Base-by-base conservation (phyloP, 805 yeast species). In the Barnettozyma vustinii region DNA sequence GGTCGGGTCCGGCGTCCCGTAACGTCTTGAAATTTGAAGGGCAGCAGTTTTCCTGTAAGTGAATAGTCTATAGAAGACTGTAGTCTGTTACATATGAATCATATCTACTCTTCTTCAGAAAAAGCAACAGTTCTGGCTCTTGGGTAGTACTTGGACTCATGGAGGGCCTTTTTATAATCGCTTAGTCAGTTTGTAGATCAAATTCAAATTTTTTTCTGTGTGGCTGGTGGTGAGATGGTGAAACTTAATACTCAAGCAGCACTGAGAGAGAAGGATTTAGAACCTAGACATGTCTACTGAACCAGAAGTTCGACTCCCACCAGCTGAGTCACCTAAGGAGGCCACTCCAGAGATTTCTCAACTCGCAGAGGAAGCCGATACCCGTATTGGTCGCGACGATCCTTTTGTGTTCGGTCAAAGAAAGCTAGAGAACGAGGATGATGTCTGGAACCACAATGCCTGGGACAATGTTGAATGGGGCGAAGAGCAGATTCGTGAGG, bases 381-480 rank as follows among this genome's bases (percentile, higher is more conserved):
- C 85, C 4, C 68, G 92, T 49, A 72, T 85, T 36, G 92, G 96
- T 2, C 84, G 92, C 52, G 97, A 91, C 57, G 73, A 80, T 33
- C 99, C 99, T 6, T 92, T 89, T 66, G 84, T 83, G 19, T 94
- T 94, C 68, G 99, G 99, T 10, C 95, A 89, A 64, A 73, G 99
- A 48, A 80, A 69, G 54, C 71, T 94, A 50, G 77, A 76, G 2
- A 79, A 82, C 42, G 85, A 82, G 15, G 81, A 84, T 5, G 90
- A 89, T 26, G 96, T 94, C 1, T 94, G 96, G 83, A 77, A 79
- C 51, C 96, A 86, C 63, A 94, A 94, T 64, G 99, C 99, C 0
- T 74, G 81, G 86, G 99, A 94, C 65, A 96, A 94, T 64, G 97
- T 90, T 32, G 96, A 89, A 61, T 91, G 97, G 96, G 97, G 96